Conservation (phyloP, 1,284 basidiomycete genomes). For the Hymenochaete sp. region DNA sequence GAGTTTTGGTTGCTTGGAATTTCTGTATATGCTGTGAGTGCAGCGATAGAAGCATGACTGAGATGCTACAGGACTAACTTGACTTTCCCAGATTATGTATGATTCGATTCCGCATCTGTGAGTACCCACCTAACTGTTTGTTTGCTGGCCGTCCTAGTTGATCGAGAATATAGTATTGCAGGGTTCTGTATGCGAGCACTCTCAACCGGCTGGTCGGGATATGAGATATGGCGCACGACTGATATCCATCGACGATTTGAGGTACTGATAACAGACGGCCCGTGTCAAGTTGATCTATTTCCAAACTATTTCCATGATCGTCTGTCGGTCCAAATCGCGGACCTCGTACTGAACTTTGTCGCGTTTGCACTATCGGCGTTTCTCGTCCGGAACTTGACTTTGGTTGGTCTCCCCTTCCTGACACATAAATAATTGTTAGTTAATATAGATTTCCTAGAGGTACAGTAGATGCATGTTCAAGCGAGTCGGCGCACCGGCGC, state of each 20-base stretch:
- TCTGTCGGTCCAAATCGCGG: constrained; percentile 33
- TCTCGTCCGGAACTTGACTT: constrained; percentile 33
- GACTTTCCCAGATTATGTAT: constrained; percentile 24
- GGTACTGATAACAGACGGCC: constrained; percentile 34
- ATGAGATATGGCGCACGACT: constrained; percentile 39
- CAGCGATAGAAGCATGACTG: too few species aligned
- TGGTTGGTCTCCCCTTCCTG: constrained; percentile 19
- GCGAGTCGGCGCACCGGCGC: constrained; percentile 42
- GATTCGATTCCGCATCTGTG: constrained; percentile 45
- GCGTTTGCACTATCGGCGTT: constrained; percentile 35
- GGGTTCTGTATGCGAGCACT: constrained; percentile 39
- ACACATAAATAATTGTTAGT: constrained; percentile 24
- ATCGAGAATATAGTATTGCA: constrained; percentile 27
- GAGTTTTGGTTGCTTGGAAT: constrained; percentile 54
- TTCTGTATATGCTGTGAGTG: constrained; percentile 36
- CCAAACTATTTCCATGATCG: constrained; percentile 35
- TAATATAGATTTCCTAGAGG: constrained; percentile 24
- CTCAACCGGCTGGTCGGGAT: constrained; percentile 42
- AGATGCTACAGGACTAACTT: too few species aligned
- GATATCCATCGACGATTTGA: constrained; percentile 29
- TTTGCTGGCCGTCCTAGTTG: neutral
- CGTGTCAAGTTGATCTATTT: constrained; percentile 40
- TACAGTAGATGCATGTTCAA: constrained; percentile 44
- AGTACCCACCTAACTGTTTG: neutral
- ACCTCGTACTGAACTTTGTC: constrained; percentile 37